phyloP scores from a whole-genome alignment of 2,329 filamentous ascomycete genomes.

The Lasiodiplodia sp. region DNA sequence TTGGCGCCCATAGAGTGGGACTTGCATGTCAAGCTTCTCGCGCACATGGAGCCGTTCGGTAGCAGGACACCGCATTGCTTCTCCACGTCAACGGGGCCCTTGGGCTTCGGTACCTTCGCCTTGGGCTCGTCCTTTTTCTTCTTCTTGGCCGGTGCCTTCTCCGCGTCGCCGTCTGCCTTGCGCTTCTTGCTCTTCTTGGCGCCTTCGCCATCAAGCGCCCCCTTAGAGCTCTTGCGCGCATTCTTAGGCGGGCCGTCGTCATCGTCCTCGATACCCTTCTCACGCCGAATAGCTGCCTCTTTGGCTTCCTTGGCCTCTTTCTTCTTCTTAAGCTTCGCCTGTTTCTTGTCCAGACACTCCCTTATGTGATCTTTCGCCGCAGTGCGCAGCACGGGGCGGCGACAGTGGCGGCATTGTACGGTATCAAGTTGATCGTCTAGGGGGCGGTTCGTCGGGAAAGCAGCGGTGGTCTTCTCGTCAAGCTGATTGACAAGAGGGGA shows the following conservation, averaged over 20 bases:
- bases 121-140: constrained; percentile 96
- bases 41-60: constrained; percentile 85
- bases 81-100: constrained; percentile 93
- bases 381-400: constrained; percentile 80
- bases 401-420: constrained; percentile 90
- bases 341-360: constrained; percentile 83
- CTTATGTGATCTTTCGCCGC: constrained; percentile 81
- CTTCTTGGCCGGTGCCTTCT: constrained; percentile 79
- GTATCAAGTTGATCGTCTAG: constrained; percentile 81
- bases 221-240: constrained; percentile 52
- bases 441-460: constrained; percentile 82
- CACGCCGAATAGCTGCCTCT: constrained; percentile 57
- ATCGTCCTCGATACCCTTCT: constrained; percentile 53
- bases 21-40: constrained; percentile 89
- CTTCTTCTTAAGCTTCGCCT: constrained; percentile 66
- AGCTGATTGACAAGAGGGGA: constrained; percentile 63
- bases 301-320: constrained; percentile 69
- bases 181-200: constrained; percentile 56
- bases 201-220: constrained; percentile 45
- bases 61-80: constrained; percentile 89
- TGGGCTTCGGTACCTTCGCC: constrained; percentile 81
- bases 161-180: constrained; percentile 64
- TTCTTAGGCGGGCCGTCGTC: constrained; percentile 46
- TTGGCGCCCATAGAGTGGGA: constrained; percentile 96
- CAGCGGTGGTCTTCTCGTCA: constrained; percentile 77